These are phyloP conservation scores for Aspergillus alliaceus DNA, from an alignment of 2,329 filamentous ascomycete species.

Conservation along the genomic window DNA sequence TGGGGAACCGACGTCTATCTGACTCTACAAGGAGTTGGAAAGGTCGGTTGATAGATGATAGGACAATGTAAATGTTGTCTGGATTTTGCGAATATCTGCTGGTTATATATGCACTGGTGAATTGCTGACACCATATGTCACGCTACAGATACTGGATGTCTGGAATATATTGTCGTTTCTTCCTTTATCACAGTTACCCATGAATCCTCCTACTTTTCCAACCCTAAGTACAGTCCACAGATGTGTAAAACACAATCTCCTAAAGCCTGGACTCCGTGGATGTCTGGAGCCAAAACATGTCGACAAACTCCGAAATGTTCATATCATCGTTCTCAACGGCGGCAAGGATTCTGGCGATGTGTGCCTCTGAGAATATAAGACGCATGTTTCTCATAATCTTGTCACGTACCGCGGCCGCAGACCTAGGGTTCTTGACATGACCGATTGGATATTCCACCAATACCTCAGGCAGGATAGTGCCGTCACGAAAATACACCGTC, in stretches of 20 bases:
- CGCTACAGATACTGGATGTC: neutral
- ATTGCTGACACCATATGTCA: neutral
- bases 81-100: neutral
- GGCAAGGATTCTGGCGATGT: constrained; percentile 12
- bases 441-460: constrained; percentile 40
- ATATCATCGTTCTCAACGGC: constrained; percentile 12
- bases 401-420: constrained; percentile 9
- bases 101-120: neutral
- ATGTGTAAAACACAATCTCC: too few species aligned
- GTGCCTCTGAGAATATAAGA: constrained; percentile 15
- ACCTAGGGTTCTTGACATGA: constrained; percentile 7
- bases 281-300: constrained; percentile 14
- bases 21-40: constrained; percentile 61
- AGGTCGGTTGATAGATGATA: constrained; percentile 35
- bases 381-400: constrained; percentile 22
- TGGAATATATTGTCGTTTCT: neutral
- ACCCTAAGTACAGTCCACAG: too few species aligned
- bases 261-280: constrained; percentile 9
- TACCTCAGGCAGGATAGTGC: constrained; percentile 26
- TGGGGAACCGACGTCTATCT: constrained; percentile 78
- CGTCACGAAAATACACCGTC: constrained; percentile 25
- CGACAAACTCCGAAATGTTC: constrained; percentile 15
- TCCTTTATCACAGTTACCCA: neutral
- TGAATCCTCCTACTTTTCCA: too few species aligned
- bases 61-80: neutral